These are phyloP conservation scores for Suhomyces ambrosiae DNA, from an alignment of 1,139 yeast species.

Conservation along the genomic window DNA sequence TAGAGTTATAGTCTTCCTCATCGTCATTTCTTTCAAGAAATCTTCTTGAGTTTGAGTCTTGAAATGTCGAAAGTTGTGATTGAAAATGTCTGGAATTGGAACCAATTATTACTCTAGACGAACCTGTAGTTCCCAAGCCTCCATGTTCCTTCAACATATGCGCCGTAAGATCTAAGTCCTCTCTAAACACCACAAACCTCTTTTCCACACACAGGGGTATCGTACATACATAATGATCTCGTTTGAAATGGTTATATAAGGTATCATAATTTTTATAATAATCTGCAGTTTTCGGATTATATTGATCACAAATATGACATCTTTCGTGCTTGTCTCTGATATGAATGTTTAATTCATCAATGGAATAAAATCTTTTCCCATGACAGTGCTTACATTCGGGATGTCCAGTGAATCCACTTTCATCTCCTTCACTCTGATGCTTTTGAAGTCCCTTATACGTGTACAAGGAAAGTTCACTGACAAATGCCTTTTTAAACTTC, in stretches of 20 bases:
- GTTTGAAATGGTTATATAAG: slow-evolving; percentile 71
- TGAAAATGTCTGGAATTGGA: slow-evolving; percentile 53
- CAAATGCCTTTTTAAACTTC: slow-evolving; percentile 72
- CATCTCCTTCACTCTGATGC: slow-evolving; percentile 68
- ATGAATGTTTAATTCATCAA: slow-evolving; percentile 82
- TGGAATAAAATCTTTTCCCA: slow-evolving; percentile 77
- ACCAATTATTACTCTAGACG: slow-evolving; percentile 45
- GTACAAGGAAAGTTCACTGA: slow-evolving; percentile 67
- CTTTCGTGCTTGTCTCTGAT: slow-evolving; percentile 84
- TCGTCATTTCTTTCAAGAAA: slow-evolving; percentile 17
- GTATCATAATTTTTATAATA: slow-evolving; percentile 78
- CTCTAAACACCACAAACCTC: slow-evolving; percentile 87
- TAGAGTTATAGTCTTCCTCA: slow-evolving; percentile 42
- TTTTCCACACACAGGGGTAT: slow-evolving; percentile 85
- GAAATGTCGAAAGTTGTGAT: slow-evolving; percentile 69
- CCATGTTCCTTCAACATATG: slow-evolving; percentile 89
- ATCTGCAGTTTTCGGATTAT: slow-evolving; percentile 64
- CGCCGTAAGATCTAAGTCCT: slow-evolving; percentile 82
- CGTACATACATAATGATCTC: slow-evolving; percentile 74
- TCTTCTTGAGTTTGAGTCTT: slow-evolving; percentile 19
- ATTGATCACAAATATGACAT: slow-evolving; percentile 86
- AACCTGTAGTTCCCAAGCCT: slow-evolving; percentile 47
- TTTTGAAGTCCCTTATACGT: slow-evolving; percentile 61
- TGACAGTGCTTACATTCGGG: slow-evolving; percentile 86
- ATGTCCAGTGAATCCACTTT: slow-evolving; percentile 81